A percentile compares a stretch with the other conserved stretches of the same genome.
These are phyloP conservation scores for Cordyceps fumosorosea DNA, from an alignment of 2,329 filamentous ascomycete genomes.

Conservation along the genomic window DNA sequence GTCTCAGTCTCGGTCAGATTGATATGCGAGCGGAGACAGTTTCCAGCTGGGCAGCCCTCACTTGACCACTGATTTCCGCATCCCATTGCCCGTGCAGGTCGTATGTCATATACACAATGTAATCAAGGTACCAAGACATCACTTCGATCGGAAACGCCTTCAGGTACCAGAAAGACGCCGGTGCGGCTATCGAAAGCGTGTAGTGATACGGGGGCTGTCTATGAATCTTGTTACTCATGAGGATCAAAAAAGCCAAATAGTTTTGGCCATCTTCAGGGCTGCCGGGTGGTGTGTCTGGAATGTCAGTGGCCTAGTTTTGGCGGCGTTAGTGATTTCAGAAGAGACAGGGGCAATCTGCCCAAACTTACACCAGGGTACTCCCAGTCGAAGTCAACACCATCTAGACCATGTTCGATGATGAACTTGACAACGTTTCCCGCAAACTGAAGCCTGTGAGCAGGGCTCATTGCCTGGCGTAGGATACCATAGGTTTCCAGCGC, in stretches of 20 bases:
- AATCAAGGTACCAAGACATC: conserved; percentile 24
- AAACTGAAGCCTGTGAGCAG: conserved; percentile 32
- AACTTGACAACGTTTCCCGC: conserved; percentile 31
- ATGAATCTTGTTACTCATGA: background rate
- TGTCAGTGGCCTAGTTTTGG: conserved; percentile 8
- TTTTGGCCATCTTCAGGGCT: background rate
- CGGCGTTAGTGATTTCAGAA: conserved; percentile 12
- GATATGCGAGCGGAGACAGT: conserved; percentile 29
- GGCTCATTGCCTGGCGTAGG: conserved; percentile 23
- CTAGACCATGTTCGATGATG: conserved; percentile 31
- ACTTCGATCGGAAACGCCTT: conserved; percentile 28
- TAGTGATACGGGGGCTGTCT: background rate
- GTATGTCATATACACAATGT: conserved; percentile 29
- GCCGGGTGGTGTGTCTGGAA: conserved; percentile 1
- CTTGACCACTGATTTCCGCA: conserved; percentile 21
- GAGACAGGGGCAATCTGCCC: background rate
- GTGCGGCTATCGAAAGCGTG: conserved; percentile 21
- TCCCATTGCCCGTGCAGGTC: conserved; percentile 28
- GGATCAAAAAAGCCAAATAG: background rate
- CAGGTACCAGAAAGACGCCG: conserved; percentile 31
- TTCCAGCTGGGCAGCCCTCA: conserved; percentile 23
- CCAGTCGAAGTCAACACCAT: conserved; percentile 43
- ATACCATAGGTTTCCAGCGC: conserved; percentile 21
- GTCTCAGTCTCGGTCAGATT: conserved; percentile 29
- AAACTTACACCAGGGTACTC: conserved; percentile 32